Evolutionary conservation across 768 basidiomycete genomes (phyloP).

Genomic region (Hericium alpestre): DNA sequence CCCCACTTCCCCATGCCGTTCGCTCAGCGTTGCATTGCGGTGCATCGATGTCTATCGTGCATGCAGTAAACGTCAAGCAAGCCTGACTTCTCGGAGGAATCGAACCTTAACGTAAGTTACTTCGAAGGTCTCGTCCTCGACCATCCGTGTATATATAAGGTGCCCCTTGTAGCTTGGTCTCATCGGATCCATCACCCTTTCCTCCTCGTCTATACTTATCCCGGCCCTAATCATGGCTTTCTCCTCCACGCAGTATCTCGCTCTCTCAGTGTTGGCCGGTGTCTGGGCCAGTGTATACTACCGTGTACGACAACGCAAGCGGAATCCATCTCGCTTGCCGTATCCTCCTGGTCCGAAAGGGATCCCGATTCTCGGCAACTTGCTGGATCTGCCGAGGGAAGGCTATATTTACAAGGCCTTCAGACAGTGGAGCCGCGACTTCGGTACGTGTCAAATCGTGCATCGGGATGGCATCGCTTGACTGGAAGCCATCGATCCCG

Average conservation of each 20-base stretch:
- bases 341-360: constrained; percentile 14
- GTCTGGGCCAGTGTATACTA: background rate
- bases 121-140: too few relatives aligned
- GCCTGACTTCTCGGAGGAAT: too few relatives aligned
- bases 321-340: constrained; percentile 11
- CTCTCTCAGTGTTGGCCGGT: background rate
- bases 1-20: too few relatives aligned
- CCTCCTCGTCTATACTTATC: background rate
- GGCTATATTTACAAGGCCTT: constrained; percentile 14
- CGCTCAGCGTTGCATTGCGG: too few relatives aligned
- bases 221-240: background rate
- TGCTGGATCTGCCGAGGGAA: constrained; percentile 8
- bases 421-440: constrained; percentile 8
- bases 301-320: constrained; percentile 5
- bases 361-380: constrained; percentile 10
- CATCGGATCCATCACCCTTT: background rate
- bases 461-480: background rate
- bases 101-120: too few relatives aligned
- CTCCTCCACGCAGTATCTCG: background rate
- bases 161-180: background rate
- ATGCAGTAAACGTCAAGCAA: too few relatives aligned
- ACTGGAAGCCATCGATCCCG: too few relatives aligned
- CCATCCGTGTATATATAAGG: background rate
- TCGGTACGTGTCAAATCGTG: background rate
- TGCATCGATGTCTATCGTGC: too few relatives aligned